Percentiles rank a stretch among this genome's conserved stretches.
Conservation (phyloP, 2,329 filamentous ascomycete species). For the Emericellopsis cladophorae region DNA sequence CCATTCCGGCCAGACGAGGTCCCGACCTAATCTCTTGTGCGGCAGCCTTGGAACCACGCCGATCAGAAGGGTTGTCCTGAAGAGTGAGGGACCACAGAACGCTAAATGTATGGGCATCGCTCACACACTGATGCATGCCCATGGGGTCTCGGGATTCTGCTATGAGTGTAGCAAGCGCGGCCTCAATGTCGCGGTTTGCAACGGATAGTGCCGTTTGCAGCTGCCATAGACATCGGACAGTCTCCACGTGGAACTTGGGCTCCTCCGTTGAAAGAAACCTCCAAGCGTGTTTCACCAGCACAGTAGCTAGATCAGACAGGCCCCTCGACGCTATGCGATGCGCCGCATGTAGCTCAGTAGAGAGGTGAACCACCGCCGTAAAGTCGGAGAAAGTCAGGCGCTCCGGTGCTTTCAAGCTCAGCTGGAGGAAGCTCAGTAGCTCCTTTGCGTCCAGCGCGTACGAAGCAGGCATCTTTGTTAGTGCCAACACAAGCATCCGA, state of each 20-base stretch:
- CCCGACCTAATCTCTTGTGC: constrained; percentile 16
- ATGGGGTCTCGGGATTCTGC: constrained; percentile 22
- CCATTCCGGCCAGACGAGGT: constrained; percentile 37
- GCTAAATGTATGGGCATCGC: constrained; percentile 57
- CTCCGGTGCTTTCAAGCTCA: constrained; percentile 25
- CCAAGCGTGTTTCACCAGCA: constrained; percentile 67
- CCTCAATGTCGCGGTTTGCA: constrained; percentile 64
- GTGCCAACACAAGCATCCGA: constrained; percentile 43
- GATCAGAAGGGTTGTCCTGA: constrained; percentile 43
- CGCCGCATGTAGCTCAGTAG: constrained; percentile 41
- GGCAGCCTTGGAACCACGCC: constrained; percentile 34
- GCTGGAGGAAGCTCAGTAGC: constrained; percentile 37
- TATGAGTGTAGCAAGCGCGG: constrained; percentile 60
- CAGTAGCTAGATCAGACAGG: constrained; percentile 49
- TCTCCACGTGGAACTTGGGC: constrained; percentile 91
- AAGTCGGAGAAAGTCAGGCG: constrained; percentile 39
- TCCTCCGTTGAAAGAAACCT: constrained; percentile 64
- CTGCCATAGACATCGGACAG: constrained; percentile 75
- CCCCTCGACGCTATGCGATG: constrained; percentile 37
- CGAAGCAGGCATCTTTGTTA: constrained; percentile 36
- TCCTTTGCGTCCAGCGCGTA: constrained; percentile 29
- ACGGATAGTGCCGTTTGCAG: constrained; percentile 61
- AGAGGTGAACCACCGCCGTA: constrained; percentile 44
- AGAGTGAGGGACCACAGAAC: constrained; percentile 74
- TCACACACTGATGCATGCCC: constrained; percentile 27